phyloP scores from a whole-genome alignment of 202 grass and related monocot species.

The Schoenoplectus triqueter region DNA sequence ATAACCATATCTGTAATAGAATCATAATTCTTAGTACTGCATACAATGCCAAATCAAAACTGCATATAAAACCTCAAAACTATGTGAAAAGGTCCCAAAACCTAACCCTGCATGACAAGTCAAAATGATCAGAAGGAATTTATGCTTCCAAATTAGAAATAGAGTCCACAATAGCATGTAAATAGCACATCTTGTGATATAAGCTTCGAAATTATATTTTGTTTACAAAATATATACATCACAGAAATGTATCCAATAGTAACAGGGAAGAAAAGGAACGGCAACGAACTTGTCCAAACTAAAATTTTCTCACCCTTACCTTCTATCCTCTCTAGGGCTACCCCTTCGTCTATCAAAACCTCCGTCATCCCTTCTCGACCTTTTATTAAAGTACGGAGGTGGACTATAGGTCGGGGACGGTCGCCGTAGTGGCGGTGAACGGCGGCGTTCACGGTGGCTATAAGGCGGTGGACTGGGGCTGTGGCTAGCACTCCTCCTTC shows the following conservation, averaged over 20 bases:
- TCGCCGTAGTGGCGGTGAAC: constrained; percentile 70
- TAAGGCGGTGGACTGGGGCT: constrained; percentile 82
- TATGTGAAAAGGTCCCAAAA: neutral
- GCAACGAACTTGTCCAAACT: constrained; percentile 3
- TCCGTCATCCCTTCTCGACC: constrained; percentile 75
- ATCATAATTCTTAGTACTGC: neutral
- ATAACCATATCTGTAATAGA: constrained; percentile 54
- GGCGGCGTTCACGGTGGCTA: constrained; percentile 58
- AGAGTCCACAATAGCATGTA: neutral
- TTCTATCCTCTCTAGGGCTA: constrained; percentile 40
- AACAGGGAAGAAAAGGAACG: neutral
- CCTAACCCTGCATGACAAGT: neutral
- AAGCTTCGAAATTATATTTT: constrained; percentile 3
- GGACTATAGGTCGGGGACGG: constrained; percentile 47
- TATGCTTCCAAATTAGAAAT: neutral
- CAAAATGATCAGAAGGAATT: neutral
- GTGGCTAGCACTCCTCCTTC: constrained; percentile 43
- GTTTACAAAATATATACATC: constrained; percentile 9
- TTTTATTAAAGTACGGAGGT: constrained; percentile 64
- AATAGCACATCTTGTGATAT: neutral
- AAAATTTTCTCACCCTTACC: constrained; percentile 39
- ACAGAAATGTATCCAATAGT: constrained; percentile 1
- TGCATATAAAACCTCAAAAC: constrained; percentile 9
- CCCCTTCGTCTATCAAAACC: constrained; percentile 78
- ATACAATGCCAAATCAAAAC: neutral